Percentiles rank a stretch among this genome's conserved stretches.
Evolutionary conservation across 148 eudicot species (phyloP).

Genomic region (Selenicereus undatus): DNA sequence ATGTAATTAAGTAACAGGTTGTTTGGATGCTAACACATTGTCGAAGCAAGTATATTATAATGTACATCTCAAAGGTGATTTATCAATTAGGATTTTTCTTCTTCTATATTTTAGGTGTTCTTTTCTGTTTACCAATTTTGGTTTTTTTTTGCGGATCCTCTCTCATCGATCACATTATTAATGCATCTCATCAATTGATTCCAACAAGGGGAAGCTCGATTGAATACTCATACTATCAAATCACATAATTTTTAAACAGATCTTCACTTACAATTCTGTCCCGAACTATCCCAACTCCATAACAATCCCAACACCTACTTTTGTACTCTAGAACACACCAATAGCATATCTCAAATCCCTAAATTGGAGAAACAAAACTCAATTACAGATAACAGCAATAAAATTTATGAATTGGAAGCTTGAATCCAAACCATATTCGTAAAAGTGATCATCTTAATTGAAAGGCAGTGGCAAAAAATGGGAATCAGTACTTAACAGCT

Average conservation of each 20-base stretch:
- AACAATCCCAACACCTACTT: background rate
- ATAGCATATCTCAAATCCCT: background rate
- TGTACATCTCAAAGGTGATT: too few species aligned
- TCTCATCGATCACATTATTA: conserved; percentile 10
- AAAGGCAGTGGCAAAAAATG: background rate
- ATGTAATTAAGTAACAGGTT: too few species aligned
- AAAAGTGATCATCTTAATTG: background rate
- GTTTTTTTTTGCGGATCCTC: background rate
- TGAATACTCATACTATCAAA: background rate
- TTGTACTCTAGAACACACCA: background rate
- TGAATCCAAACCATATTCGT: too few species aligned
- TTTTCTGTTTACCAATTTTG: too few species aligned
- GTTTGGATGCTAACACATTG: too few species aligned
- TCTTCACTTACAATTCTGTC: background rate
- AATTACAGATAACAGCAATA: background rate
- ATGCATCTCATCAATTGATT: conserved; percentile 3
- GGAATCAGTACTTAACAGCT: background rate
- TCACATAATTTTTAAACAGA: background rate
- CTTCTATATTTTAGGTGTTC: too few species aligned
- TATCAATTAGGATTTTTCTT: too few species aligned
- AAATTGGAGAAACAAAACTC: background rate
- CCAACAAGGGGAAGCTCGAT: background rate
- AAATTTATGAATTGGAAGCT: background rate
- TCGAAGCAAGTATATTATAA: too few species aligned
- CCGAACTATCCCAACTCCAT: background rate